Evolutionary conservation across 148 eudicot genomes (phyloP), one percentile per base, ranked within the genome.

Genomic region (Heliamphora exappendiculata): DNA sequence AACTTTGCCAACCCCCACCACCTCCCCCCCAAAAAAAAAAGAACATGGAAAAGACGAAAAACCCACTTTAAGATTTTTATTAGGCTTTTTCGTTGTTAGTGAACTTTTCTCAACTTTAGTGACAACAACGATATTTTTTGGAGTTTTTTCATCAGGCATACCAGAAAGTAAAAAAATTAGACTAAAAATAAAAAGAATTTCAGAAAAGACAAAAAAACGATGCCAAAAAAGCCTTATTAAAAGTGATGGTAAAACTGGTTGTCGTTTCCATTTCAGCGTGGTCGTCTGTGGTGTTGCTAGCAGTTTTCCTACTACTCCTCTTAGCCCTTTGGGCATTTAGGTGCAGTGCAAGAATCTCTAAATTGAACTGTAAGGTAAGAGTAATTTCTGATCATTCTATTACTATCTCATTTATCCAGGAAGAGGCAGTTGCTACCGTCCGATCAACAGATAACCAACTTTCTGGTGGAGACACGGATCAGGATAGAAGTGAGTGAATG

Each of bases 371-470:
- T 8, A 14, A 3, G 3, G 29, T 33, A 19, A 2, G 24, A 51
- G 1, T 7, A 28, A 12, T 42, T 58, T 69, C 55, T 69, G 54
- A 42, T 7, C 41, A 36, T 22, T 54, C 29, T 68, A 31, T 68
- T 65, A 14, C 66, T 11, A 4, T 28, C 11, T 42, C 20, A 24
- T 37, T 28, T 34, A 24, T 33, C 26, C 75, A 78, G 80, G 80
- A 58, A 77, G 67, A 42, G 60, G 69, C 75, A 16, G 54, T 77
- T 10, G 60, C 31, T 6, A 19, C 69, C 11, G n/a, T 8, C 59
- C 75, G 75, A 45, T 45, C 44, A 20, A 34, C 49, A 60, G 80
- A 78, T 33, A 59, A 58, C 74, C 70, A 78, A 70, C 49, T 44
- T 42, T 68, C 74, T 60, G 75, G 60, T 9, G 60, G 70, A 47